Percentiles rank a stretch among this genome's conserved stretches.
phyloP scores from a whole-genome alignment of 768 basidiomycete species.

The Bullera alba region DNA sequence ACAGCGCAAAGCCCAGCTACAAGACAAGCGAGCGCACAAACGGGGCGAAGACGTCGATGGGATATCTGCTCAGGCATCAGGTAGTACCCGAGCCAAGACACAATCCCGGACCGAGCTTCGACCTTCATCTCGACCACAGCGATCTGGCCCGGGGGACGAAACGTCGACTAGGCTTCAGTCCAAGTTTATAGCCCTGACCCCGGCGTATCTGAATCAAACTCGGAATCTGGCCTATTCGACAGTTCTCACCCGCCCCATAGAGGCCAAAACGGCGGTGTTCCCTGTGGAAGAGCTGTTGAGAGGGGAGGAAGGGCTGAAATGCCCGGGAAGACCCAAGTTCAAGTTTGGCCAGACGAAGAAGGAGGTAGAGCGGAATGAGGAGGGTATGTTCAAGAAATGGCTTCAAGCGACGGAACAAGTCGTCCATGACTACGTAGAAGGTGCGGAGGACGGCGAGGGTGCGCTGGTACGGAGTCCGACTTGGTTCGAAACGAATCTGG shows the following conservation, averaged over 20 bases:
- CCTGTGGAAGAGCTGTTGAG: slow-evolving; percentile 21
- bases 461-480: slow-evolving; percentile 58
- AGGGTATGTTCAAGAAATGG: slow-evolving; percentile 76
- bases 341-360: slow-evolving; percentile 75
- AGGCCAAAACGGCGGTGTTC: slow-evolving; percentile 13
- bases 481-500: slow-evolving; percentile 92
- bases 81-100: not conserved
- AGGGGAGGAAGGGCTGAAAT: slow-evolving; percentile 43
- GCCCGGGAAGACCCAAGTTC: slow-evolving; percentile 78
- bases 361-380: slow-evolving; percentile 85
- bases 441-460: slow-evolving; percentile 19
- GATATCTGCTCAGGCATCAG: too few relatives aligned
- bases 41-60: slow-evolving; percentile 56
- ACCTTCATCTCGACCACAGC: slow-evolving; percentile 4
- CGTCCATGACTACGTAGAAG: slow-evolving; percentile 51
- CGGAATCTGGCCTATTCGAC: slow-evolving; percentile 30
- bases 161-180: slow-evolving; percentile 17
- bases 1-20: slow-evolving; percentile 53
- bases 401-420: slow-evolving; percentile 57
- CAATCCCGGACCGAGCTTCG: not conserved
- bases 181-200: slow-evolving; percentile 28
- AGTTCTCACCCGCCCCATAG: slow-evolving; percentile 34
- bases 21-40: slow-evolving; percentile 75
- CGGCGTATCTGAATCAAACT: slow-evolving; percentile 34
- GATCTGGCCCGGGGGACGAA: not conserved